Evolutionary conservation across 768 basidiomycete genomes (phyloP), one percentile per base, ranked within the genome.

Genomic region (Phylloporus sp.): DNA sequence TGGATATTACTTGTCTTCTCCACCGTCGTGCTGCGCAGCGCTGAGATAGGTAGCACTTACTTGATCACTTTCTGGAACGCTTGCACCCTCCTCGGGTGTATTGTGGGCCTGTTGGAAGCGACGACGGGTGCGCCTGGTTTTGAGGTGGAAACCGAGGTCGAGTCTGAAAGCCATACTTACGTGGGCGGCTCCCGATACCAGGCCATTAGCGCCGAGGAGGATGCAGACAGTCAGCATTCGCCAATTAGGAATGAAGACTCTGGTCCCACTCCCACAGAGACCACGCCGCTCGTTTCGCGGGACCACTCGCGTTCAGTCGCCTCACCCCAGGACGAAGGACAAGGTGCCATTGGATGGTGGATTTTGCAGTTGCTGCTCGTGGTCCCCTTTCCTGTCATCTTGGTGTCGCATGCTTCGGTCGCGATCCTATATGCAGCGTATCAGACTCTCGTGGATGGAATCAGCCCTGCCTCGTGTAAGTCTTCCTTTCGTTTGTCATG

Each of bases 401-500:
- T 86, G 32, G 47, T 81, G 10, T 69, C 69, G 38, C 78, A 87
- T 55, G 66, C 82, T 23, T 62, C 65, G 1, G 53, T 79, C 21
- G 51, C 82, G 26, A 17, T 79, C 14, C 36, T 85, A 5, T 68
- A 63, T 20, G 70, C 77, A 3, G 59, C 77, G 53, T 61, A 69
- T 20, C 82, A 88, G 61, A 83, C 82, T 0, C 60, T 85, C 6
- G 69, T 71, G 1, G 86, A 89, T 53, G 86, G 86, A 13, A 79
- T 73, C 26, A 70, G 68, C 45, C 69, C 80, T 3, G 50, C 58
- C 14, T 52, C 59, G 15, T 75, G 82, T 84, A 55, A 65, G 76
- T 70, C 20, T 46, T 14, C 20, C 31, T 31, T 31, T 14, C 20
- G 29, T 31, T 31, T n/a, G 22, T 11, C 1, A 1, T 18, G 18